Base-by-base conservation (phyloP, 208 protist species). In the Blastocrithidia nonstop region DNA sequence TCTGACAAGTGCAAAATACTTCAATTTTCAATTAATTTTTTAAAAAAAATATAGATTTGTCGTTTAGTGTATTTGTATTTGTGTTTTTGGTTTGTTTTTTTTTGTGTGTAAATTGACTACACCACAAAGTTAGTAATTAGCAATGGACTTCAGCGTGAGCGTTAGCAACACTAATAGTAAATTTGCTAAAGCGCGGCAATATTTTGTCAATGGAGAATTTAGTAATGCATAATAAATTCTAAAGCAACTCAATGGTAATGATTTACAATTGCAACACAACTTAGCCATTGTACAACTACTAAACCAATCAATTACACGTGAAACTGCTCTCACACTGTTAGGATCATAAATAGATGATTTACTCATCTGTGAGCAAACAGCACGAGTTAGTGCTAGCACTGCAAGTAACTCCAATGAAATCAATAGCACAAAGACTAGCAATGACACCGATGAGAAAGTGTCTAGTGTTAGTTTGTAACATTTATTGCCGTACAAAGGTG, bases 201-300 rank as follows among this genome's bases (percentile, higher is more conserved):
- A 70, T 2, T 93, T 93, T 55, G 68, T 72, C 15, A 67, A 47
- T 2, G 69, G 69, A 21, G 71, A 84, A 39, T 88, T 71, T 60
- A 58, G 46, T 26, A 71, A 72, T 11, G 73, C 69, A 33, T 76
- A 84, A 56, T 54, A 49, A 17, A 43, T 81, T 22, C 64, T 93
- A 13, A 50, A 71, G 44, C n/a, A n/a, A n/a, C n/a, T n/a, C n/a
- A n/a, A n/a, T n/a, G n/a, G n/a, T n/a, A 71, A 89, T 9, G 78
- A 93, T 56, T 51, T 74, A 23, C 79, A 89, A 57, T 61, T 78
- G 27, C 63, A 82, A 40, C 71, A 83, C 63, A 93, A 93, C 45
- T 45, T 93, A 58, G 78, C 67, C 22, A 62, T 79, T 15, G 52
- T 74, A 5, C 79, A 75, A 33, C 79, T 79, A 45, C 49, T 88